phyloP scores from a whole-genome alignment of 768 basidiomycete genomes.

The Boletus subparvulus region DNA sequence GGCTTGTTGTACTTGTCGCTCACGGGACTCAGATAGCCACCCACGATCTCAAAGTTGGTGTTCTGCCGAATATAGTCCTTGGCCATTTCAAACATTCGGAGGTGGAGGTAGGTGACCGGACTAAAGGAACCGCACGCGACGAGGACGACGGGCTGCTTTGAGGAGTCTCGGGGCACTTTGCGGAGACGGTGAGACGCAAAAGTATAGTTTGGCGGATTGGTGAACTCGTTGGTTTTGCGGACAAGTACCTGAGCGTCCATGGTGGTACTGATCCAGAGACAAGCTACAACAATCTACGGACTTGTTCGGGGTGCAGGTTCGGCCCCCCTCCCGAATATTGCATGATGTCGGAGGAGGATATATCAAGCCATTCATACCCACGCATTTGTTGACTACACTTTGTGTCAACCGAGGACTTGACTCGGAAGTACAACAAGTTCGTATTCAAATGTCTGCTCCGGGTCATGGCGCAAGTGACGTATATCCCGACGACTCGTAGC shows the following conservation, averaged over 20 bases:
- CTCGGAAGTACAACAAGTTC: no score
- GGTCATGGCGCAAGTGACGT: conserved; percentile 30
- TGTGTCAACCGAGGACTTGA: no score
- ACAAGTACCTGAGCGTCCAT: conserved; percentile 25
- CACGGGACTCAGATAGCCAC: conserved; percentile 95
- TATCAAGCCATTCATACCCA: no score
- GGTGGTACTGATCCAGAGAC: conserved; percentile 13
- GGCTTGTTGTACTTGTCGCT: conserved; percentile 96
- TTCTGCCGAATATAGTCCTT: conserved; percentile 93
- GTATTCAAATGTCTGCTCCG: conserved; percentile 15
- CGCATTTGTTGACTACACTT: no score
- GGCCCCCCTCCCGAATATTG: not conserved
- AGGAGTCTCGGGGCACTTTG: conserved; percentile 54
- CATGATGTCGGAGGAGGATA: no score
- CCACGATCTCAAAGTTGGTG: conserved; percentile 90
- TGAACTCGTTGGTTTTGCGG: conserved; percentile 42
- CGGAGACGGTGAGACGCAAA: conserved; percentile 68
- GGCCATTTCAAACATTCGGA: conserved; percentile 99
- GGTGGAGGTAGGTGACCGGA: conserved; percentile 95
- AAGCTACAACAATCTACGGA: not conserved
- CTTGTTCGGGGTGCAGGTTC: conserved; percentile 3
- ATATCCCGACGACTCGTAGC: conserved; percentile 26
- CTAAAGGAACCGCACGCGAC: conserved; percentile 99
- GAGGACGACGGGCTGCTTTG: conserved; percentile 84
- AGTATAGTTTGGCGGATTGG: conserved; percentile 62